Evolutionary conservation across 2,329 filamentous ascomycete species (phyloP).

Genomic region (Talaromyces sp.): DNA sequence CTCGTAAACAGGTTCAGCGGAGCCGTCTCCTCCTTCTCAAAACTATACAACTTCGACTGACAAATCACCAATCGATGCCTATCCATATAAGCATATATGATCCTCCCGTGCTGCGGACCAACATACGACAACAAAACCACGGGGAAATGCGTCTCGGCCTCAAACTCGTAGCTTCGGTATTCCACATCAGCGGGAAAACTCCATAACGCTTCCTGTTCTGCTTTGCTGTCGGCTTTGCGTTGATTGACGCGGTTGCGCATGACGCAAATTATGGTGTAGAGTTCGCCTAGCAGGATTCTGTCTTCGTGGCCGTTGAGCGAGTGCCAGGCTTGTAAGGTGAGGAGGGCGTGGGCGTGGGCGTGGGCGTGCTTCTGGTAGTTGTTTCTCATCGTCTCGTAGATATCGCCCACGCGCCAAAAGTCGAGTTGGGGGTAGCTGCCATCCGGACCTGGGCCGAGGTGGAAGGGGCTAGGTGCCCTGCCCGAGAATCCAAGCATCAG

Average conservation of each 20-base stretch:
- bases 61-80: not conserved
- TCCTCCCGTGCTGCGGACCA: not conserved
- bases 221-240: not conserved
- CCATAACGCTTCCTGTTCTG: not conserved
- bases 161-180: not conserved
- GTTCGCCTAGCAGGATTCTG: not conserved
- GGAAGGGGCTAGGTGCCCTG: not conserved
- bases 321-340: not conserved
- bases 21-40: not conserved
- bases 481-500: not conserved
- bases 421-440: not conserved
- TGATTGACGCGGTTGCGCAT: slow-evolving; percentile 3
- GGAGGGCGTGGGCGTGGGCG: not conserved
- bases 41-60: not conserved
- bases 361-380: not conserved
- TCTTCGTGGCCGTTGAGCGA: not conserved
- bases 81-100: not conserved
- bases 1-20: not conserved
- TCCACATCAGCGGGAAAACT: not conserved
- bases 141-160: not conserved
- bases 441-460: not conserved
- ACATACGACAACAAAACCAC: not conserved
- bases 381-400: not conserved
- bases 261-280: not conserved
- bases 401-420: not conserved